Evolutionary conservation across 1,284 basidiomycete genomes (phyloP), one percentile per base, ranked within the genome.

Genomic region (Moniliella sp.): DNA sequence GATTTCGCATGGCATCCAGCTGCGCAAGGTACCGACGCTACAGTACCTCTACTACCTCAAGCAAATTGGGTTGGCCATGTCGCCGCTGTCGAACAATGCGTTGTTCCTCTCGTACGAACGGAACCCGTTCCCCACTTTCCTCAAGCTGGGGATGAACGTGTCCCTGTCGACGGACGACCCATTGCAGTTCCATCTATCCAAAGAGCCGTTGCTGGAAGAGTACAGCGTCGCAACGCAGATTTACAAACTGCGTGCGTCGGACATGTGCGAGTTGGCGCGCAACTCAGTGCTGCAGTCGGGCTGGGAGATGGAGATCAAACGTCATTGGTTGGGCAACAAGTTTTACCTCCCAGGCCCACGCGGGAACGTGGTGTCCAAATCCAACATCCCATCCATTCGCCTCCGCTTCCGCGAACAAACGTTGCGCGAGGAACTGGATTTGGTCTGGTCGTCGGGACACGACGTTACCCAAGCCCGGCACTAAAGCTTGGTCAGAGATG

Each of bases 241-340:
- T 28, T 59, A 59, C 45, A 57, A 57, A 35, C 33, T 59, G 25
- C 49, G 48, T 3, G 50, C n/a, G n/a, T n/a, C 41, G 45, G 68
- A 70, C 46, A 71, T 71, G 69, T 71, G 69, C 28, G 88, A 99
- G 64, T 70, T 97, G 15, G 88, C 91, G 12, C 73, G 88, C 28
- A 97, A 94, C 64, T 86, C 80, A 2, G 88, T 94, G 21, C 67
- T 83, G 33, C 91, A 97, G 61, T 84, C 79, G 43, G 91, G 91
- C 1, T 99, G 94, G 63, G 91, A 99, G 64, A 94, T 94, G 83
- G 79, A 91, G 61, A 64, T 94, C 52, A 97, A 97, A 65, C 74
- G 83, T 10, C 91, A 93, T 62, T 97, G 91, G 59, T 39, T 53
- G 15, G 57, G 88, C 2, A 35, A 43, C 9, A 66, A 77, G 40